Evolutionary conservation across 148 eudicot genomes (phyloP).

Genomic region (Fagopyrum esculentum): DNA sequence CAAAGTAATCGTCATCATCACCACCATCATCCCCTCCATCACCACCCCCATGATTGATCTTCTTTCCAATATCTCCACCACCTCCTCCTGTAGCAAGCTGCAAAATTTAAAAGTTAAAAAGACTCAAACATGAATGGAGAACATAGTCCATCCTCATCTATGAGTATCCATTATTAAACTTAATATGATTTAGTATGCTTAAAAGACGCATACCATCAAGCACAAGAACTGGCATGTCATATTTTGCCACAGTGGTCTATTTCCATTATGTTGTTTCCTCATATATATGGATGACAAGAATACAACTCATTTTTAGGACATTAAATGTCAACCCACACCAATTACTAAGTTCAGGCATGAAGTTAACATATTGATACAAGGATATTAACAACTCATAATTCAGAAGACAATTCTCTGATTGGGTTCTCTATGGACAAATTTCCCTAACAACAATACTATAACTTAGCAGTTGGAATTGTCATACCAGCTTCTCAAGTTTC

Average conservation of each 20-base stretch:
- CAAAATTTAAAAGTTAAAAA: not conserved
- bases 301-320: not conserved
- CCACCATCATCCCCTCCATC: conserved; percentile 97
- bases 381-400: not conserved
- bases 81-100: conserved; percentile 86
- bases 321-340: not conserved
- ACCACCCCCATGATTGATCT: conserved; percentile 74
- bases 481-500: not conserved
- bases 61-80: conserved; percentile 86
- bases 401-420: not conserved
- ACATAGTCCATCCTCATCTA: not conserved
- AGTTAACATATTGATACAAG: not conserved
- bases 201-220: not conserved
- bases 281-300: not conserved
- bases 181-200: not conserved
- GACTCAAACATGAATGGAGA: not conserved
- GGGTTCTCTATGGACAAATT: not conserved
- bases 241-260: not conserved
- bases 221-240: not conserved
- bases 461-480: not conserved
- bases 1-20: conserved; percentile 92
- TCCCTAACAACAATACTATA: not conserved
- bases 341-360: not conserved
- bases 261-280: not conserved
- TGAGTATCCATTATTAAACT: not conserved